Evolutionary conservation across 2,329 filamentous ascomycete genomes (phyloP).

Genomic region (Tolypocladium sp.): DNA sequence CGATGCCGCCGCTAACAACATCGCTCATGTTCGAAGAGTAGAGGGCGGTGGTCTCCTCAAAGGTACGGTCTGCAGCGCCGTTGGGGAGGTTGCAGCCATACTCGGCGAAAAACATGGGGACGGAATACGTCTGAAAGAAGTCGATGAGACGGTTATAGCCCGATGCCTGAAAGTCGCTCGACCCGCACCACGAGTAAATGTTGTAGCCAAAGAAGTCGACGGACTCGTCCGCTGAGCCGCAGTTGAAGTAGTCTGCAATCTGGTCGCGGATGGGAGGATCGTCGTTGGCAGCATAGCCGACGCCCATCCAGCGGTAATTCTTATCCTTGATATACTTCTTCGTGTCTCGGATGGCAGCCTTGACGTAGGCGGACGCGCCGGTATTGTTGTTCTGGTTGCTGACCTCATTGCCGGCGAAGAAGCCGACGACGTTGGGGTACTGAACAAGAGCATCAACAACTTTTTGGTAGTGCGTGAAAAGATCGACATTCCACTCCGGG

Average conservation of each 20-base stretch:
- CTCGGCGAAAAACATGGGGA: slow-evolving; percentile 96
- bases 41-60: slow-evolving; percentile 76
- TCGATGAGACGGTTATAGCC: slow-evolving; percentile 75
- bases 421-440: slow-evolving; percentile 89
- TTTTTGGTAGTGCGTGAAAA: slow-evolving; percentile 72
- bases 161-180: slow-evolving; percentile 66
- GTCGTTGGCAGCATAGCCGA: slow-evolving; percentile 95
- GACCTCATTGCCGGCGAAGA: slow-evolving; percentile 98
- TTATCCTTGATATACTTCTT: slow-evolving; percentile 86
- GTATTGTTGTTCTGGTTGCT: slow-evolving; percentile 87
- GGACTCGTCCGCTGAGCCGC: slow-evolving; percentile 51
- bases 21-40: slow-evolving; percentile 72
- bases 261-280: slow-evolving; percentile 72
- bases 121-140: slow-evolving; percentile 82
- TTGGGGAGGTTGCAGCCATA: slow-evolving; percentile 79
- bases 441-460: slow-evolving; percentile 75
- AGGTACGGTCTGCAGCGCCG: slow-evolving; percentile 59
- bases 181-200: slow-evolving; percentile 98
- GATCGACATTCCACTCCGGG: slow-evolving; percentile 70
- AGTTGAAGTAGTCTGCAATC: slow-evolving; percentile 92
- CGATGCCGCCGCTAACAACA: slow-evolving; percentile 91
- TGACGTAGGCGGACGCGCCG: slow-evolving; percentile 83
- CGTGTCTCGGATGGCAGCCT: slow-evolving; percentile 92
- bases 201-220: slow-evolving; percentile 99
- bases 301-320: slow-evolving; percentile 73